These are phyloP conservation scores for Bertia moriformis DNA, from an alignment of 2,329 filamentous ascomycete genomes.

Conservation along the genomic window DNA sequence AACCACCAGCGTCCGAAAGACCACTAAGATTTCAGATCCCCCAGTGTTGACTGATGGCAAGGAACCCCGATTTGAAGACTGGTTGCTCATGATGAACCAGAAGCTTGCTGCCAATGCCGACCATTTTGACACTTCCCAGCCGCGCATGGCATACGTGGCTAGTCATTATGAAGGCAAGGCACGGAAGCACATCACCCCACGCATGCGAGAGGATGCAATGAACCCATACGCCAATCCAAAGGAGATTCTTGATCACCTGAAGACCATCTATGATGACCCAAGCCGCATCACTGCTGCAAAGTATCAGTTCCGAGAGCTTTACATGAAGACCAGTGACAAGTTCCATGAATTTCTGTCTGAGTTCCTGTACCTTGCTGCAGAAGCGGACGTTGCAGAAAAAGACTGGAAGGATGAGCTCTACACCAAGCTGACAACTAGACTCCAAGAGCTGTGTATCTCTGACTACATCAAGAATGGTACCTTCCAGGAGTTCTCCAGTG, in stretches of 20 bases:
- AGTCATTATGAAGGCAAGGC: background rate
- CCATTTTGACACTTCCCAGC: conserved; percentile 1
- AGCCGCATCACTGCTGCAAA: background rate
- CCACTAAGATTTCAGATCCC: conserved; percentile 3
- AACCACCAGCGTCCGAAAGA: background rate
- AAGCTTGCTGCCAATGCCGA: conserved; percentile 5
- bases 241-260: background rate
- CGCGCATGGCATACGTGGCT: conserved; percentile 2
- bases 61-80: conserved; percentile 5
- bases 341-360: background rate
- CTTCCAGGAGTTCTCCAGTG: background rate
- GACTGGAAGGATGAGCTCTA: background rate
- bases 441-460: background rate
- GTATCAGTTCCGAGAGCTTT: background rate
- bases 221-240: background rate
- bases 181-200: background rate
- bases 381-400: background rate
- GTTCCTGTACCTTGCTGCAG: background rate
- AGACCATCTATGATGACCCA: background rate
- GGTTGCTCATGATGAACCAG: conserved; percentile 2
- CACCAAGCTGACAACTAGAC: background rate
- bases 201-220: background rate
- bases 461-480: background rate
- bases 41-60: conserved; percentile 4
- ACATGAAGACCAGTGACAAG: background rate